Evolutionary conservation across 2,329 filamentous ascomycete species (phyloP), one percentile per base, ranked within the genome.

Genomic region (Penicillium sclerotiorum): DNA sequence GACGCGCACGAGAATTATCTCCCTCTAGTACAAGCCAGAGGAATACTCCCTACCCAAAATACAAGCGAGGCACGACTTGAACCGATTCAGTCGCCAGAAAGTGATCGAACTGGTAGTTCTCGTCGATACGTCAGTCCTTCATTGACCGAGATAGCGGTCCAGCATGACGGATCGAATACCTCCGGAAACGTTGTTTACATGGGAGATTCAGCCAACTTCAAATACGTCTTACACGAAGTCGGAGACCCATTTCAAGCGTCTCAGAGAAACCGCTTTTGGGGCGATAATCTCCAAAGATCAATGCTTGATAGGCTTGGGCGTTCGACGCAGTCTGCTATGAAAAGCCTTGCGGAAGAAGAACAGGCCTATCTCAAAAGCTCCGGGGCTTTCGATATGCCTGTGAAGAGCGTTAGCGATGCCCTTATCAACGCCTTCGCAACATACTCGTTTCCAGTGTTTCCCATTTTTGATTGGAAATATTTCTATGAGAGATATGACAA

Each of bases 161-260:
- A n/a, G n/a, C n/a, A n/a, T n/a, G n/a, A n/a, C n/a, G n/a, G n/a
- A n/a, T n/a, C n/a, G n/a, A n/a, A n/a, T n/a, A n/a, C n/a, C n/a
- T n/a, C n/a, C n/a, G n/a, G n/a, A n/a, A n/a, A n/a, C n/a, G n/a
- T n/a, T n/a, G n/a, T n/a, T 15, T 62, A 60, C 42, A 50, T 63
- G 22, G 60, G 51, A 4, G 61, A 64, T 22, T 52, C 52, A n/a
- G 60, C 53, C 12, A 63, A 63, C 45, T 41, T 63, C 11, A 58
- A 60, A 28, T 64, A 64, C 37, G 21, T 64, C 25, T 49, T 64
- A 28, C 52, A 52, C 37, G 52, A 63, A 39, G 58, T 64, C 43
- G 56, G 59, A 22, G 51, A 62, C 43, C 61, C 61, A 4, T 63
- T 61, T 18, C 41, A 47, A n/a, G 8, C 43, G 43, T 21, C 25